These are phyloP conservation scores for Ambispora gerdemannii DNA, from an alignment of 192 early-diverging fungal genomes.

Conservation along the genomic window DNA sequence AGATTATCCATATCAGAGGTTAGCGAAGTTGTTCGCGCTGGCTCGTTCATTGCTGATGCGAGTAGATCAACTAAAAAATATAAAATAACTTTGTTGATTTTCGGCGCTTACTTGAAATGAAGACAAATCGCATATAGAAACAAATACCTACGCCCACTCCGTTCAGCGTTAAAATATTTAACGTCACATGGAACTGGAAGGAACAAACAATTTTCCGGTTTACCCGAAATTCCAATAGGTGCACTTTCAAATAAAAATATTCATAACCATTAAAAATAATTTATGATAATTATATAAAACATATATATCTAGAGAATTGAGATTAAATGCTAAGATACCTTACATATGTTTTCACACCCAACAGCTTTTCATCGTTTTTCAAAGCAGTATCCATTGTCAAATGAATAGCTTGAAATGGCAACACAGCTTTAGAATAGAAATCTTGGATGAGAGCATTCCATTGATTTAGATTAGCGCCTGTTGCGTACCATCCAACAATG, in stretches of 20 bases:
- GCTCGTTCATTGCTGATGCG: conserved; percentile 54
- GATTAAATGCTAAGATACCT: conserved; percentile 40
- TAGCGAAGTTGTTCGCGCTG: conserved; percentile 54
- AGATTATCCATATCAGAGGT: conserved; percentile 90
- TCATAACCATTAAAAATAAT: neutral
- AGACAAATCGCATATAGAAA: no score
- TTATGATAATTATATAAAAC: neutral
- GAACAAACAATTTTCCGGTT: conserved; percentile 85
- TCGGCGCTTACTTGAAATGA: no score
- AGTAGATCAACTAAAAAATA: conserved; percentile 61
- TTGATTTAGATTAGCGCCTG: conserved; percentile 62
- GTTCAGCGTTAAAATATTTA: conserved; percentile 88
- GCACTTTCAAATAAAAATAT: conserved; percentile 49
- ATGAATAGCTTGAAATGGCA: conserved; percentile 71
- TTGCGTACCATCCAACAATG: conserved; percentile 93
- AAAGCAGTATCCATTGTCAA: conserved; percentile 84
- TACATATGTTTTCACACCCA: conserved; percentile 73
- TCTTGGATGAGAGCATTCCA: conserved; percentile 74
- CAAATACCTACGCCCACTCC: conserved; percentile 66
- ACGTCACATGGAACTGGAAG: conserved; percentile 83
- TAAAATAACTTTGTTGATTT: no score
- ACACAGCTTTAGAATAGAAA: conserved; percentile 73
- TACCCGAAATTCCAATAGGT: conserved; percentile 67
- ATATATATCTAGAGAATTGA: conserved; percentile 13
- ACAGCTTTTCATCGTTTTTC: conserved; percentile 51